Conservation (phyloP, 441 rosid genomes). For the Euphorbia celastroides region DNA sequence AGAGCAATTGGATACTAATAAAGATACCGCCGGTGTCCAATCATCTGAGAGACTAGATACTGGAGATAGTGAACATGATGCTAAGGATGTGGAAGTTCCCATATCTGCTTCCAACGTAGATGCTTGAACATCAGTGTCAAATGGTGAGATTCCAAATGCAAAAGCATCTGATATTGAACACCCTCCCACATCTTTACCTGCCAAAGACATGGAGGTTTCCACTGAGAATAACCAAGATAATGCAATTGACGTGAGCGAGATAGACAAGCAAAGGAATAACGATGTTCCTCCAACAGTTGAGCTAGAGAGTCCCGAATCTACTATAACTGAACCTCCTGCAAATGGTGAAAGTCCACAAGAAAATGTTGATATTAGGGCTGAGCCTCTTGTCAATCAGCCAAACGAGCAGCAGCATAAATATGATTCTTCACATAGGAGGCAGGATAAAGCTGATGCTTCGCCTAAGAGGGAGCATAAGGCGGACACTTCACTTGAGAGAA, state of each 20-base stretch:
- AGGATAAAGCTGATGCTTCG: background rate
- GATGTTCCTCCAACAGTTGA: conserved; percentile 41
- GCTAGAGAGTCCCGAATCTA: conserved; percentile 40
- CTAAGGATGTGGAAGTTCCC: conserved; percentile 34
- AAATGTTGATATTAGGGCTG: conserved; percentile 37
- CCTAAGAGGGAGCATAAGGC: background rate
- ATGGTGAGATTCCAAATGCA: conserved; percentile 37
- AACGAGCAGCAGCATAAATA: conserved; percentile 36
- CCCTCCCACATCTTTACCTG: conserved; percentile 33
- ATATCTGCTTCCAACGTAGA: conserved; percentile 28
- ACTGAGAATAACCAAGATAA: conserved; percentile 35
- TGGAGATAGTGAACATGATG: conserved; percentile 30
- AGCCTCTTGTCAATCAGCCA: conserved; percentile 39
- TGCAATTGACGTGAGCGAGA: conserved; percentile 31
- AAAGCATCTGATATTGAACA: conserved; percentile 40
- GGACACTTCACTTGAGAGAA: conserved; percentile 22
- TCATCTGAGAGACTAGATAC: conserved; percentile 29
- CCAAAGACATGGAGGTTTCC: conserved; percentile 44
- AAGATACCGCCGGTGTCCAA: conserved; percentile 31
- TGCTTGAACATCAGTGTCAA: conserved; percentile 31
- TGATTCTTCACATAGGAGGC: conserved; percentile 32
- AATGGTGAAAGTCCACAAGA: conserved; percentile 30
- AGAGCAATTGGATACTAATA: conserved; percentile 24
- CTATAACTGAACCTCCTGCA: conserved; percentile 29
- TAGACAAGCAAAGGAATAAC: conserved; percentile 27